phyloP scores from a whole-genome alignment of 805 yeast species.

The Candida jianshihensis region DNA sequence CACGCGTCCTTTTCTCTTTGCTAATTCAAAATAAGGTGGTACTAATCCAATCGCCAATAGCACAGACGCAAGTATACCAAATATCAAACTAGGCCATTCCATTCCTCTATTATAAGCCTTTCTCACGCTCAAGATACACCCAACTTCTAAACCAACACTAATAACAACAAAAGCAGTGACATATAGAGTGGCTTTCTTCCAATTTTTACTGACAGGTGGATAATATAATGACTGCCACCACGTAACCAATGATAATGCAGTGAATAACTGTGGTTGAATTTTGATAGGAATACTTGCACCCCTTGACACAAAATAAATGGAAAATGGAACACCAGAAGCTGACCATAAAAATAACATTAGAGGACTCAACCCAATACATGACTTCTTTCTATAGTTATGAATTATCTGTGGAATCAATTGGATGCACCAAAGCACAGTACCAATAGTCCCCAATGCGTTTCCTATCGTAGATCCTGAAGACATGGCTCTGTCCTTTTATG shows the following conservation, averaged over 20 bases:
- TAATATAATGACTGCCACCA: slow-evolving; percentile 64
- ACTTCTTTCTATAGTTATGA: slow-evolving; percentile 64
- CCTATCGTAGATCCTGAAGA: slow-evolving; percentile 40
- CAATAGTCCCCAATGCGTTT: slow-evolving; percentile 76
- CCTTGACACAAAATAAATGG: slow-evolving; percentile 71
- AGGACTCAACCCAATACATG: slow-evolving; percentile 82
- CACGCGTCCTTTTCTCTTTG: slow-evolving; percentile 74
- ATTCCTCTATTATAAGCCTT: slow-evolving; percentile 43
- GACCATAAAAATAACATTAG: slow-evolving; percentile 80
- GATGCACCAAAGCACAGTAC: slow-evolving; percentile 89
- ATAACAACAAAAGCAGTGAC: slow-evolving; percentile 33
- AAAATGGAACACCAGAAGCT: slow-evolving; percentile 71
- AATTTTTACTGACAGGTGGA: slow-evolving; percentile 52
- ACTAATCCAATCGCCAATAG: slow-evolving; percentile 69
- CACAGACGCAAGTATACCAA: slow-evolving; percentile 77
- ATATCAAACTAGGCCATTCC: slow-evolving; percentile 71
- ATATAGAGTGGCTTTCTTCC: slow-evolving; percentile 28
- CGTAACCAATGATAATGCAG: slow-evolving; percentile 57
- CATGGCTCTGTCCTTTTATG: too few relatives aligned
- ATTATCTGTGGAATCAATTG: slow-evolving; percentile 83
- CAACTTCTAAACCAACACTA: slow-evolving; percentile 58
- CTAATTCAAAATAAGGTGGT: slow-evolving; percentile 85
- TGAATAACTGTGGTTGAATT: slow-evolving; percentile 83
- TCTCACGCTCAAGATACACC: slow-evolving; percentile 64
- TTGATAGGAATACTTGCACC: slow-evolving; percentile 71